These are phyloP conservation scores for Physaria fendleri DNA, from an alignment of 345 rosid species.

Conservation along the genomic window DNA sequence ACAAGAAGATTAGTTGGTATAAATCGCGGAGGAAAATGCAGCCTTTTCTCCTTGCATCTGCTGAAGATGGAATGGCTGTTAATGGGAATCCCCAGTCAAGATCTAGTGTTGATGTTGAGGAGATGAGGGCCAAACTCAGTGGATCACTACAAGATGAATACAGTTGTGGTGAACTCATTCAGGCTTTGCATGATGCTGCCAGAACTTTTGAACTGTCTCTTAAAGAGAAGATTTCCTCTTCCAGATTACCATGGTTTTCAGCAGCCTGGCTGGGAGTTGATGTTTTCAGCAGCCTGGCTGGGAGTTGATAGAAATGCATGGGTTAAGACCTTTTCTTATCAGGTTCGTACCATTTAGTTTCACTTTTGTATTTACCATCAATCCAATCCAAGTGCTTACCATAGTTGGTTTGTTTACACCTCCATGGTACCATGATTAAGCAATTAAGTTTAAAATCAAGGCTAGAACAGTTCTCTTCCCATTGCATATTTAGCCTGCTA, in stretches of 20 bases:
- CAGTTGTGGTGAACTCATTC: conserved; percentile 68
- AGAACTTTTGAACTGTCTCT: conserved; percentile 76
- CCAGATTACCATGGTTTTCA: conserved; percentile 76
- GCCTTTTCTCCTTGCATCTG: conserved; percentile 44
- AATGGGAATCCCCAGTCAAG: conserved; percentile 51
- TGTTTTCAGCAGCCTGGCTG: no score
- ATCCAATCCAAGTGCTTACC: neutral
- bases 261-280: no score
- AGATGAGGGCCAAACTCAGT: conserved; percentile 55
- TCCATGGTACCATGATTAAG: neutral
- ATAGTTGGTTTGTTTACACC: neutral
- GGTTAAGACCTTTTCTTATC: conserved; percentile 86
- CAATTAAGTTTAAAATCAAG: neutral
- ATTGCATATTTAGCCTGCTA: neutral
- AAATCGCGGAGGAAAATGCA: conserved; percentile 37
- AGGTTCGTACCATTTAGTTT: conserved; percentile 42
- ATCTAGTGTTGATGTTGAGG: conserved; percentile 52
- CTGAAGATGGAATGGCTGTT: conserved; percentile 73
- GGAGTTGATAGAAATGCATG: conserved; percentile 79
- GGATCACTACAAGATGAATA: conserved; percentile 65
- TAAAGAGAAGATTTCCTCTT: conserved; percentile 44
- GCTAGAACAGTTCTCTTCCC: neutral
- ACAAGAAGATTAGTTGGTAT: conserved; percentile 26
- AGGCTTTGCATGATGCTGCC: conserved; percentile 79
- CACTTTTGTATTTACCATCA: neutral